These are phyloP conservation scores for Panus rudis DNA, from an alignment of 768 basidiomycete genomes.

Conservation along the genomic window DNA sequence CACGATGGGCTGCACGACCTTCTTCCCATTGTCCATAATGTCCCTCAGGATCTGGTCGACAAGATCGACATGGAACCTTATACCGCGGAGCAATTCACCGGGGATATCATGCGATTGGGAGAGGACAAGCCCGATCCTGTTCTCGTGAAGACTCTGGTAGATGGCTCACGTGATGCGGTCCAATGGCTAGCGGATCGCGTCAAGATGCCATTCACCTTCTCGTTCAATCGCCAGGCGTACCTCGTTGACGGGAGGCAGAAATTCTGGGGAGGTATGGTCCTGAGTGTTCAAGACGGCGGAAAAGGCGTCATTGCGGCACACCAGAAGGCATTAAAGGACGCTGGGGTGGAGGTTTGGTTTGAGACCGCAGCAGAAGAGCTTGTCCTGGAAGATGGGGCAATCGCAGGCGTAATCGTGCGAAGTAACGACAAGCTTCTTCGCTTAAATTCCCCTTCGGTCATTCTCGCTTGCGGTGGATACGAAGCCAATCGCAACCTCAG, in stretches of 20 bases:
- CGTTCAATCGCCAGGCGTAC: constrained; percentile 65
- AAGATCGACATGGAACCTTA: constrained; percentile 56
- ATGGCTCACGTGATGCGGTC: constrained; percentile 47
- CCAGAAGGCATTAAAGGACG: constrained; percentile 38
- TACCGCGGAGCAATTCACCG: constrained; percentile 43
- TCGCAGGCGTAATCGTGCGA: constrained; percentile 41
- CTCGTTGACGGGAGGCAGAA: constrained; percentile 52
- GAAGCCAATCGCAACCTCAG: constrained; percentile 51
- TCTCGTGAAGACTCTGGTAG: constrained; percentile 47
- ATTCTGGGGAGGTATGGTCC: constrained; percentile 67
- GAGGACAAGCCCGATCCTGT: constrained; percentile 39
- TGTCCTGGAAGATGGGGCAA: constrained; percentile 29
- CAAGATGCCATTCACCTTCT: constrained; percentile 46
- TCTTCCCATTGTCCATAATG: constrained; percentile 45
- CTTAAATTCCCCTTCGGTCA: constrained; percentile 38
- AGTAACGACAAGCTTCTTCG: constrained; percentile 28
- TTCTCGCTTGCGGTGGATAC: constrained; percentile 63
- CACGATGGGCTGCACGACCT: constrained; percentile 57
- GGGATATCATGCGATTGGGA: constrained; percentile 57
- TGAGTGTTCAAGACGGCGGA: constrained; percentile 57
- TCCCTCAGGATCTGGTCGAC: constrained; percentile 32
- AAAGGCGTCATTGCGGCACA: constrained; percentile 61
- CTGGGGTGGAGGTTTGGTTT: constrained; percentile 53
- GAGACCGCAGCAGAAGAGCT: constrained; percentile 38
- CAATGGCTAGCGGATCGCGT: constrained; percentile 49